These are phyloP conservation scores for Parastagonospora nodorum DNA, from an alignment of 2,329 filamentous ascomycete genomes.

Conservation along the genomic window DNA sequence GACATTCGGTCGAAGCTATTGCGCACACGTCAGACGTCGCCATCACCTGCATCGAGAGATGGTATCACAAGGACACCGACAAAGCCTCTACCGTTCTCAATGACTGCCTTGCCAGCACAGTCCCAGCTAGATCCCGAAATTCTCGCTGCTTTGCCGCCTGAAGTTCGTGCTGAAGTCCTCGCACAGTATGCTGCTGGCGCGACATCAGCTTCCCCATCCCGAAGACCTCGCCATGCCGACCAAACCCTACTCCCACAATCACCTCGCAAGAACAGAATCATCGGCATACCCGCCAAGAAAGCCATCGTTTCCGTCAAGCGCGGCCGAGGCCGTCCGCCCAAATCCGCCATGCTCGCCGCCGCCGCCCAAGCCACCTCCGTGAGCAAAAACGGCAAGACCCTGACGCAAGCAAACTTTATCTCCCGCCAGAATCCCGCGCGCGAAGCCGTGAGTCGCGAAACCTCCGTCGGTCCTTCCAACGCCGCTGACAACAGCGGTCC, in stretches of 20 bases:
- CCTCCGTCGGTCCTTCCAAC: constrained; percentile 20
- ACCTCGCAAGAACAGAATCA: constrained; percentile 58
- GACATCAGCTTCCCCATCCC: constrained; percentile 36
- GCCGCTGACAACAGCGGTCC: constrained; percentile 35
- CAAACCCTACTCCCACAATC: constrained; percentile 46
- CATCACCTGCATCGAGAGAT: constrained; percentile 19
- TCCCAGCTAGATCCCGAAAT: constrained; percentile 86
- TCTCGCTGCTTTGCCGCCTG: constrained; percentile 80
- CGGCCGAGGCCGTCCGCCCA: constrained; percentile 58
- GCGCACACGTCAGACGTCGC: constrained; percentile 33
- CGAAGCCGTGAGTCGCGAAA: constrained; percentile 15
- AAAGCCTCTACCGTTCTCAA: constrained; percentile 28
- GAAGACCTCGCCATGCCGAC: constrained; percentile 41
- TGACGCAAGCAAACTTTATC: constrained; percentile 78
- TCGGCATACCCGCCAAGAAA: constrained; percentile 57
- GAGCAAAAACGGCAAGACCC: constrained; percentile 38
- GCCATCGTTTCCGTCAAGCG: constrained; percentile 68
- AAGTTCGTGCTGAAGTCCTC: constrained; percentile 83
- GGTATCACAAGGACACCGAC: constrained; percentile 17
- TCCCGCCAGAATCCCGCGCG: constrained; percentile 38
- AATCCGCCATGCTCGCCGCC: constrained; percentile 46
- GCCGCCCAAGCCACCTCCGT: constrained; percentile 57
- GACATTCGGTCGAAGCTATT: constrained; percentile 81
- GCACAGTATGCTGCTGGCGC: constrained; percentile 63
- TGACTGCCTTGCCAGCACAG: constrained; percentile 60